Percentiles rank a stretch among this genome's conserved stretches.
These are phyloP conservation scores for Lactarius indigo DNA, from an alignment of 768 basidiomycete species.

Conservation along the genomic window DNA sequence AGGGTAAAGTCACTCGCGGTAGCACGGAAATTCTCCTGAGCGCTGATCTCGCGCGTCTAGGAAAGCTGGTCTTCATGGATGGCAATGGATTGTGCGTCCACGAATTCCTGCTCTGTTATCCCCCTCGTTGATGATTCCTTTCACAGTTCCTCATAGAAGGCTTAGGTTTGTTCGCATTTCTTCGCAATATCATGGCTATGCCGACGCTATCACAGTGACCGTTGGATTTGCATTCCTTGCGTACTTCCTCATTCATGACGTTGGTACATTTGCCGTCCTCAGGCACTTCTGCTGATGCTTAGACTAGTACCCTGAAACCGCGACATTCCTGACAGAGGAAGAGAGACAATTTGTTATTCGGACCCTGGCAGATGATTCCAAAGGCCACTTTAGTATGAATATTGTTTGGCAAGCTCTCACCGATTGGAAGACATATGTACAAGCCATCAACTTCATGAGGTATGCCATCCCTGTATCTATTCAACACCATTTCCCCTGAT, in stretches of 20 bases:
- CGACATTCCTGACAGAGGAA: slow-evolving; percentile 38
- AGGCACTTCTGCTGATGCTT: not conserved
- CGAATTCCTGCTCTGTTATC: not conserved
- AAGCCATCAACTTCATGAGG: slow-evolving; percentile 35
- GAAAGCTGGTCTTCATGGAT: slow-evolving; percentile 35
- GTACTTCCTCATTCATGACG: slow-evolving; percentile 41
- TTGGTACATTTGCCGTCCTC: slow-evolving; percentile 22
- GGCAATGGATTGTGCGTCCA: slow-evolving; percentile 48
- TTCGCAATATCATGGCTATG: not conserved
- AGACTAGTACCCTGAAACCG: slow-evolving; percentile 41
- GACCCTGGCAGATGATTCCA: slow-evolving; percentile 30
- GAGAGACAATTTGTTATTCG: slow-evolving; percentile 36
- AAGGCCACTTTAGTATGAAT: slow-evolving; percentile 32
- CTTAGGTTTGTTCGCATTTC: slow-evolving; percentile 27
- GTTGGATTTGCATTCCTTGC: slow-evolving; percentile 39
- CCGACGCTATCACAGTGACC: slow-evolving; percentile 12
- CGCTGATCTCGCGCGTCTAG: slow-evolving; percentile 19
- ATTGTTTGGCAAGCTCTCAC: slow-evolving; percentile 36
- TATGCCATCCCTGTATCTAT: slow-evolving; percentile 18
- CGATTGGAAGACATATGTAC: slow-evolving; percentile 36
- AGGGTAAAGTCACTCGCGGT: slow-evolving; percentile 31
- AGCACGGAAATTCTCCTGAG: not conserved
- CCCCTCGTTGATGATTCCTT: not conserved
- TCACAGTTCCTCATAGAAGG: slow-evolving; percentile 46
- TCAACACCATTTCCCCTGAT: not conserved